These are phyloP conservation scores for Phytophthora kernoviae DNA, from an alignment of 352 stramenopile genomes.

Conservation along the genomic window DNA sequence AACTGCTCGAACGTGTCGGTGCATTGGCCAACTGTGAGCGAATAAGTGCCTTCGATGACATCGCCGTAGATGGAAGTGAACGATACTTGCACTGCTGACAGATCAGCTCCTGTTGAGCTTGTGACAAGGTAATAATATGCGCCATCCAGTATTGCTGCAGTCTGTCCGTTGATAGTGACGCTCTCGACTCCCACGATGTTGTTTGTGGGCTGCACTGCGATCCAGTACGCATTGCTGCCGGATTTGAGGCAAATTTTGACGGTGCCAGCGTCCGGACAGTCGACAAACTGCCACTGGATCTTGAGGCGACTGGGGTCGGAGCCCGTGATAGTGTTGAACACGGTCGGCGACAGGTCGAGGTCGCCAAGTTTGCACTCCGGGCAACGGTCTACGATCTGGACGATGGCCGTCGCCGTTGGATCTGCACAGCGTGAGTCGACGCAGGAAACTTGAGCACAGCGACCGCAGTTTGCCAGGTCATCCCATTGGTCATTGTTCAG, in stretches of 20 bases:
- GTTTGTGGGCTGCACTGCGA: slow-evolving; percentile 48
- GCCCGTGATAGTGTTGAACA: slow-evolving; percentile 41
- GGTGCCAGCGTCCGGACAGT: slow-evolving; percentile 36
- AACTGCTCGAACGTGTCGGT: slow-evolving; percentile 42
- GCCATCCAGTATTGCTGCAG: slow-evolving; percentile 26
- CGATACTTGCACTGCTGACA: slow-evolving; percentile 26
- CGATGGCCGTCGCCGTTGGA: slow-evolving; percentile 17
- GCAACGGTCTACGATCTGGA: slow-evolving; percentile 44
- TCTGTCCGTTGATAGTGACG: slow-evolving; percentile 40
- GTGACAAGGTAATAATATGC: slow-evolving; percentile 48
- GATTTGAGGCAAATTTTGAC: slow-evolving; percentile 46
- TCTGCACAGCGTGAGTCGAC: slow-evolving; percentile 30
- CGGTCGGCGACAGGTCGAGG: slow-evolving; percentile 37
- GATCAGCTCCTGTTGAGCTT: slow-evolving; percentile 19
- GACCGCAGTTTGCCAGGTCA: slow-evolving; percentile 38
- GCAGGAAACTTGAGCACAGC: slow-evolving; percentile 50
- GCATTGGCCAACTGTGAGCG: slow-evolving; percentile 34
- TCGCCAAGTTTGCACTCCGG: slow-evolving; percentile 45
- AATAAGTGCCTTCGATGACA: slow-evolving; percentile 32
- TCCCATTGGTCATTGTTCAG: slow-evolving; percentile 59
- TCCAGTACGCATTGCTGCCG: slow-evolving; percentile 45
- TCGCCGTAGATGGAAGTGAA: slow-evolving; percentile 38
- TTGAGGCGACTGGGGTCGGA: slow-evolving; percentile 31
- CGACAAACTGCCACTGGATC: slow-evolving; percentile 46
- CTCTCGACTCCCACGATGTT: slow-evolving; percentile 35